Evolutionary conservation across 2,329 filamentous ascomycete genomes (phyloP).

Genomic region (Colletotrichum acutatum): DNA sequence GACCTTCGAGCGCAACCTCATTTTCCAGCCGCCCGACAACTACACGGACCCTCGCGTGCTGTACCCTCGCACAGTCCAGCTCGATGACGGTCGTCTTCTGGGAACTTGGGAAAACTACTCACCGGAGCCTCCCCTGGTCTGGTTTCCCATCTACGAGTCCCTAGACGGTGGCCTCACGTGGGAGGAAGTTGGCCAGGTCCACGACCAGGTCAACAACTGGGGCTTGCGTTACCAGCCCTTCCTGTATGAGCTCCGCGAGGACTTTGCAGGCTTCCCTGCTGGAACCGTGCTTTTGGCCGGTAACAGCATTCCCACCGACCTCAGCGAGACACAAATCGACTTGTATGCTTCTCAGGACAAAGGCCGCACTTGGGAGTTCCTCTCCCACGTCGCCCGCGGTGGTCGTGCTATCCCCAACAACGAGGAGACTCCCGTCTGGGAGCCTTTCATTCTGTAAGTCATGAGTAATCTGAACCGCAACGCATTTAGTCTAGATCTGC

Average conservation of each 20-base stretch:
- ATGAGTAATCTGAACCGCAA: accelerated
- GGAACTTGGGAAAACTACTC: constrained; percentile 68
- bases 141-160: constrained; percentile 65
- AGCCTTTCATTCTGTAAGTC: constrained; percentile 69
- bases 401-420: constrained; percentile 72
- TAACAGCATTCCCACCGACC: constrained; percentile 68
- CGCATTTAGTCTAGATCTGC: background rate
- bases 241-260: constrained; percentile 70
- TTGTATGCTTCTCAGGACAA: constrained; percentile 73
- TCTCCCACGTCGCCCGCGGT: constrained; percentile 72
- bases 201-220: constrained; percentile 72
- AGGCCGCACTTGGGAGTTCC: constrained; percentile 73
- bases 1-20: constrained; percentile 43
- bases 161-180: constrained; percentile 68
- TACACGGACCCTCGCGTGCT: constrained; percentile 56
- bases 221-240: constrained; percentile 77
- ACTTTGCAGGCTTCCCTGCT: constrained; percentile 66
- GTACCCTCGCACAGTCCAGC: constrained; percentile 56
- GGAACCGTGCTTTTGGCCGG: constrained; percentile 74
- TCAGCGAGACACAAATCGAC: constrained; percentile 74
- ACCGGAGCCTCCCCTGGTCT: constrained; percentile 63
- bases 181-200: constrained; percentile 70
- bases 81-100: constrained; percentile 58
- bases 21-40: constrained; percentile 55
- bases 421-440: constrained; percentile 77